Evolutionary conservation across 352 stramenopile species (phyloP).

Genomic region (Phytopythium vexans): DNA sequence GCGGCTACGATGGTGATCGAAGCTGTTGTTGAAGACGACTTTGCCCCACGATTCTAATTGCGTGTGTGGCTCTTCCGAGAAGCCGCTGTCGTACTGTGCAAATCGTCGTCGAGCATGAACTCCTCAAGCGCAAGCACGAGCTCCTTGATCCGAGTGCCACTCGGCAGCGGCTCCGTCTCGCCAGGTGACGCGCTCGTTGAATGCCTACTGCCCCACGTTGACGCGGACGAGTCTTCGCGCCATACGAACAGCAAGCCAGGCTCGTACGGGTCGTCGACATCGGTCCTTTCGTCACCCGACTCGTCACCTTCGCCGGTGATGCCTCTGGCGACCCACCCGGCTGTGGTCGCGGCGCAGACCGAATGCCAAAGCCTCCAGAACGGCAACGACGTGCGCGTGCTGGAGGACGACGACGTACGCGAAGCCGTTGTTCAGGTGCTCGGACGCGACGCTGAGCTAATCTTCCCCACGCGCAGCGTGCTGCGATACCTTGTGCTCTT

Average conservation of each 20-base stretch:
- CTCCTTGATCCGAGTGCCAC: constrained; percentile 23
- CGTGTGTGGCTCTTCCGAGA: too few relatives aligned
- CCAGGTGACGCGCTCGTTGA: constrained; percentile 57
- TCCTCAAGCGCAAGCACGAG: too few relatives aligned
- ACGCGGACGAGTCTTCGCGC: too few relatives aligned
- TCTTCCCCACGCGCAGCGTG: constrained; percentile 63
- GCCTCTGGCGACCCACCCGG: constrained; percentile 45
- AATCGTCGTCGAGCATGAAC: constrained; percentile 8
- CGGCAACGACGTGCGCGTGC: constrained; percentile 59
- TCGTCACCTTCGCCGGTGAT: constrained; percentile 11
- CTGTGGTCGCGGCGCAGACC: constrained; percentile 47
- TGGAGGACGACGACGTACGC: constrained; percentile 74
- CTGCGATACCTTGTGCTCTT: constrained; percentile 84
- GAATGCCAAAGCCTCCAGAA: constrained; percentile 62
- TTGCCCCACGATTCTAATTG: too few relatives aligned
- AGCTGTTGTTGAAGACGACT: too few relatives aligned
- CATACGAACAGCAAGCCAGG: too few relatives aligned
- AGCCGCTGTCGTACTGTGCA: neutral
- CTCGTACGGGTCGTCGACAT: too few relatives aligned
- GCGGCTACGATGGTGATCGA: too few relatives aligned
- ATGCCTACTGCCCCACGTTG: constrained; percentile 43
- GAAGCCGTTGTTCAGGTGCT: constrained; percentile 77
- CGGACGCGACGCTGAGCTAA: constrained; percentile 61
- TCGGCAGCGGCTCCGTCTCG: constrained; percentile 49
- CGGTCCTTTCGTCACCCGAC: neutral